phyloP scores from a whole-genome alignment of 352 stramenopile species.

The Globisporangium polare region DNA sequence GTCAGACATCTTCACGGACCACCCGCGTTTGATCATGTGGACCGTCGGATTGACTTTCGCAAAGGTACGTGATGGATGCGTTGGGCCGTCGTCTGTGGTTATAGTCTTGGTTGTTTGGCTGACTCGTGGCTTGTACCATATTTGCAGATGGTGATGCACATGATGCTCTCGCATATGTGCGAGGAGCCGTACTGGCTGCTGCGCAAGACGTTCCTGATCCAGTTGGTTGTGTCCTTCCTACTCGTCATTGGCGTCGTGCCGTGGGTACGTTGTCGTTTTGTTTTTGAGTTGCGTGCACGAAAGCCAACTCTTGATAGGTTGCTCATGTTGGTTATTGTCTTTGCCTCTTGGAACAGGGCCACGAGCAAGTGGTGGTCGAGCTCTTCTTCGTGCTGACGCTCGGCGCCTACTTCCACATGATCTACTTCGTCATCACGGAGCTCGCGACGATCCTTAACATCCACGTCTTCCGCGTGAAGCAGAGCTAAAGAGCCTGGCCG shows the following conservation, averaged over 20 bases:
- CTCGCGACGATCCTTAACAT: conserved; percentile 74
- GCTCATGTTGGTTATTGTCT: conserved; percentile 1
- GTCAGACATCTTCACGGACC: conserved; percentile 76
- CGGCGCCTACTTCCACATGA: conserved; percentile 74
- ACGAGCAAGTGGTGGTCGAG: conserved; percentile 64
- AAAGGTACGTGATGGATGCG: conserved; percentile 39
- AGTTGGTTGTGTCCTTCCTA: conserved; percentile 57
- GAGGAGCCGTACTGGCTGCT: conserved; percentile 84
- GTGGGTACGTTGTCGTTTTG: conserved; percentile 35
- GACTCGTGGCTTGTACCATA: not conserved
- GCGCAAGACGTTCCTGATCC: conserved; percentile 75
- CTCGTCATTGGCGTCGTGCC: conserved; percentile 71
- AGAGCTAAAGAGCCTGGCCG: conserved; percentile 22
- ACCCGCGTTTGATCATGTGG: conserved; percentile 84
- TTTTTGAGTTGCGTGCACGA: not conserved
- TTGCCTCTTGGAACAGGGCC: conserved; percentile 30
- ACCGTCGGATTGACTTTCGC: conserved; percentile 76
- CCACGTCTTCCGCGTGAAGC: conserved; percentile 81
- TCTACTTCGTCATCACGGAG: conserved; percentile 77
- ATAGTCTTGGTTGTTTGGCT: not conserved
- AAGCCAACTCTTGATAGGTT: not conserved
- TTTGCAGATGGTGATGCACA: conserved; percentile 85
- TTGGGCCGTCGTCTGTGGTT: not conserved
- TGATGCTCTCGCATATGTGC: conserved; percentile 87
- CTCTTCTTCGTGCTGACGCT: conserved; percentile 78